Percentiles rank a stretch among this genome's conserved stretches.
Evolutionary conservation across 2,329 filamentous ascomycete genomes (phyloP).

Genomic region (Neurospora sp.): DNA sequence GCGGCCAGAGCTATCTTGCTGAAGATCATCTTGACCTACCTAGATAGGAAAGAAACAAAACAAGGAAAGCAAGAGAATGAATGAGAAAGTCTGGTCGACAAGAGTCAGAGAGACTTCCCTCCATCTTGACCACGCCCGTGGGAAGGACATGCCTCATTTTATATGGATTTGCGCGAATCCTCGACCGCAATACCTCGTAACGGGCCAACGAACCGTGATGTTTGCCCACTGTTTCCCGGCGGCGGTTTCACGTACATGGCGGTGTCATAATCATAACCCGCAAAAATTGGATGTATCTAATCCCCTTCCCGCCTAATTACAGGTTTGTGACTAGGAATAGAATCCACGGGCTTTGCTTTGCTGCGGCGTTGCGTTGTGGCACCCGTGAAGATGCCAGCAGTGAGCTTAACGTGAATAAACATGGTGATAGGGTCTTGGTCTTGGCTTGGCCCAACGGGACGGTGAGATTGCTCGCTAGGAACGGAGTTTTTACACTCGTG

Average conservation of each 20-base stretch:
- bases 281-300: background rate
- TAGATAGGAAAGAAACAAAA: background rate
- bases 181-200: background rate
- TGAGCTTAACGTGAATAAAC: background rate
- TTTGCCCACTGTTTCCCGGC: background rate
- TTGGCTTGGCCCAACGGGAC: background rate
- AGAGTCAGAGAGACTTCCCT: background rate
- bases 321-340: background rate
- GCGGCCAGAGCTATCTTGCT: background rate
- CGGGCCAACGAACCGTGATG: background rate
- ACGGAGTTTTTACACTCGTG: background rate
- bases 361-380: background rate
- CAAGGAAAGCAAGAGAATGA: background rate
- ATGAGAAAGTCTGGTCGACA: background rate
- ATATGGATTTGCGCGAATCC: background rate
- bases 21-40: conserved; percentile 13
- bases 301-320: background rate
- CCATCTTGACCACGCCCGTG: background rate
- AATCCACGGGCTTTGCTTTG: background rate
- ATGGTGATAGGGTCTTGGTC: background rate
- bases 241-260: background rate
- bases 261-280: background rate
- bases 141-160: background rate
- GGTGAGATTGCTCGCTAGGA: background rate
- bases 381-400: background rate